Evolutionary conservation across 768 basidiomycete genomes (phyloP).

Genomic region (Russula emetica): DNA sequence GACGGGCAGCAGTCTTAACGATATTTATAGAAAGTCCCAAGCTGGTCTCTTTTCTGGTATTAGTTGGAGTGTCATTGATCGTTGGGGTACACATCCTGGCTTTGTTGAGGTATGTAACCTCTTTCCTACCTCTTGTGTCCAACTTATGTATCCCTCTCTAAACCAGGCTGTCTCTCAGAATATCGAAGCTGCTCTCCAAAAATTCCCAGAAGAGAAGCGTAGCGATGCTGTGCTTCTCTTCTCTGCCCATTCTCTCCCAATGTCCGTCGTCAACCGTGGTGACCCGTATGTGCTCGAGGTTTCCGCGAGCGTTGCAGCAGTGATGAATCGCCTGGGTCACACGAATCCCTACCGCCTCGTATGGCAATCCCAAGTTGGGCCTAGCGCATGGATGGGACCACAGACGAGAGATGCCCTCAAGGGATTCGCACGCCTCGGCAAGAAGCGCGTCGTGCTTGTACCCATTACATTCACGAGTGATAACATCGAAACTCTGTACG

Average conservation of each 20-base stretch:
- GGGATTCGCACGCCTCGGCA: constrained; percentile 71
- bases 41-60: constrained; percentile 61
- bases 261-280: constrained; percentile 98
- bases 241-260: constrained; percentile 95
- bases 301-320: constrained; percentile 86
- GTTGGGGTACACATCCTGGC: constrained; percentile 95
- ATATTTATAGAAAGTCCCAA: constrained; percentile 67
- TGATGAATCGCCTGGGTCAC: constrained; percentile 81
- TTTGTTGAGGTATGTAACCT: constrained; percentile 77
- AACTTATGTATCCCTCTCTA: neutral
- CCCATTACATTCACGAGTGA: constrained; percentile 99
- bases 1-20: constrained; percentile 95
- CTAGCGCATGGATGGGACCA: constrained; percentile 97
- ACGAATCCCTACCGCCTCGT: constrained; percentile 88
- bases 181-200: constrained; percentile 73
- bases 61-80: constrained; percentile 96
- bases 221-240: constrained; percentile 81
- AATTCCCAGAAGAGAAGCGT: constrained; percentile 69
- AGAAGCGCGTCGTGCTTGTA: constrained; percentile 74
- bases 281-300: constrained; percentile 97
- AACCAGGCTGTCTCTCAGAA: constrained; percentile 84
- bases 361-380: constrained; percentile 98
- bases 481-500: constrained; percentile 97
- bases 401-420: constrained; percentile 91
- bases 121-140: constrained; percentile 3